Base-by-base conservation (phyloP, 169 alveolate species). In the Theileria parva region DNA sequence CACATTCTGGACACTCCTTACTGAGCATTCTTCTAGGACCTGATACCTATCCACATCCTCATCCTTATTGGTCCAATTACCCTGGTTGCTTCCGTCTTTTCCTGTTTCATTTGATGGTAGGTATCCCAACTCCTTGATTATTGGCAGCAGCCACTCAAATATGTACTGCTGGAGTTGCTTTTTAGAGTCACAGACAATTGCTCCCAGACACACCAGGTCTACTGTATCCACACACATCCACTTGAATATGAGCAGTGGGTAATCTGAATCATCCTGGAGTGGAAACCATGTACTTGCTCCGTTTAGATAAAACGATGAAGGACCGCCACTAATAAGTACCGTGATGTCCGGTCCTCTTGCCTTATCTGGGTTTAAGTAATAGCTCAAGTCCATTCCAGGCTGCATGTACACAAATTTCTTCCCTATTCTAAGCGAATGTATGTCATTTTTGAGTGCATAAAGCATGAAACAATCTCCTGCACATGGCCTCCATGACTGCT, bases 161-260 rank as follows among this genome's bases (percentile, higher is more conserved):
- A 92, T 92, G 74, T 92, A 92, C 59, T 92, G 93, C 69, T 92
- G 93, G 55, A 92, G 91, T 67, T 91, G 92, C 81, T 86, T 89
- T 79, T 89, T 88, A 30, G 96, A 92, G 63, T 88, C 94, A 74
- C 96, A 92, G 23, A 92, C 91, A 2, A 88, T 74, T 12, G 95
- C 95, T 53, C 96, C 95, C 63, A 88, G 78, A 69, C 93, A 86
- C 15, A 92, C 34, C 27, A 92, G 85, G 66, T 89, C 91, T 17
- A 92, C 92, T 4, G 92, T 30, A 23, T 86, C 91, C 17, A 80
- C 79, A 39, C 89, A 85, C 85, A 92, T 88, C 95, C 95, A 92
- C 74, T 92, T 92, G 80, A 91, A 92, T 23, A 92, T 63, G 72
- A 92, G 83, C 59, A 92, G 85, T 4, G 96, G 96, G 71, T 85